Evolutionary conservation across 2,329 filamentous ascomycete species (phyloP).

Genomic region (Grosmannia serpens): DNA sequence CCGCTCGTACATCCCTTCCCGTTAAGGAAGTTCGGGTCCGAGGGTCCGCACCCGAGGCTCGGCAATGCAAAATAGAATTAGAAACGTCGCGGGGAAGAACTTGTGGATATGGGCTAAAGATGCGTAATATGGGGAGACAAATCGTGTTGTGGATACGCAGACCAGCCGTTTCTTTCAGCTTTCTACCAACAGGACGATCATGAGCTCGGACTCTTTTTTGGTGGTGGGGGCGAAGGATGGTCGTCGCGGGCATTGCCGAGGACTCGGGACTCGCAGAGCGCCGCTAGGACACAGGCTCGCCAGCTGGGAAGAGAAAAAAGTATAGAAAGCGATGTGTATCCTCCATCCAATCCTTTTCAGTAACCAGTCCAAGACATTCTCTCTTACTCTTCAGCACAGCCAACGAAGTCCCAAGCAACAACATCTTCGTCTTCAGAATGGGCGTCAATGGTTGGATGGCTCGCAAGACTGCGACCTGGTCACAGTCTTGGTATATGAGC

Average conservation of each 20-base stretch:
- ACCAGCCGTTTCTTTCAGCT: neutral
- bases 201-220: neutral
- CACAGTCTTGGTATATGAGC: conserved; percentile 4
- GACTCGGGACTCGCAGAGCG: neutral
- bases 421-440: too few species aligned
- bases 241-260: neutral
- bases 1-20: neutral
- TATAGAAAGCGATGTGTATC: neutral
- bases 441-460: conserved; percentile 1
- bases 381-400: too few species aligned
- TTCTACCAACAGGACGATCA: neutral
- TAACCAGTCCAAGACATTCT: too few species aligned
- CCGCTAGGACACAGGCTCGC: neutral
- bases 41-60: neutral
- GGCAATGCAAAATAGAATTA: neutral
- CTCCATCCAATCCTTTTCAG: too few species aligned
- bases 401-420: too few species aligned
- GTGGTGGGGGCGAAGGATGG: neutral
- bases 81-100: neutral
- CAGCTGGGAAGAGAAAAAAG: neutral
- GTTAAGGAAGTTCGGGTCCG: neutral
- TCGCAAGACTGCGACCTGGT: conserved; percentile 1
- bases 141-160: neutral
- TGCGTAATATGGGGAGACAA: neutral
- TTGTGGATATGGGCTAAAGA: neutral